Conservation (phyloP, 2,329 filamentous ascomycete genomes). For the Lasiodiplodia sp. region DNA sequence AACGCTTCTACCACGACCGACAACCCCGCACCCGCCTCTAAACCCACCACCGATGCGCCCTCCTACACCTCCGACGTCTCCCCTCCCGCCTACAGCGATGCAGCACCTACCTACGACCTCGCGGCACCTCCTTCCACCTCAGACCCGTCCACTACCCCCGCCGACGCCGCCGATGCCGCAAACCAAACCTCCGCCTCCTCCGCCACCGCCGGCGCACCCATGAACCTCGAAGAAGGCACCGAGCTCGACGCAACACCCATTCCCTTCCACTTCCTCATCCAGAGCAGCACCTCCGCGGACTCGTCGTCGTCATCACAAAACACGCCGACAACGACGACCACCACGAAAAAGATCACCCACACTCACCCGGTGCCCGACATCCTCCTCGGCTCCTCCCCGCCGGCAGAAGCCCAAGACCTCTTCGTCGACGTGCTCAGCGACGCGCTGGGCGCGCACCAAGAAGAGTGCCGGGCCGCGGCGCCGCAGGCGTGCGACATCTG, state of each 20-base stretch:
- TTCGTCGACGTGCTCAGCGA: slow-evolving; percentile 9
- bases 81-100: slow-evolving; percentile 5
- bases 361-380: neutral
- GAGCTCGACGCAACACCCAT: slow-evolving; percentile 8
- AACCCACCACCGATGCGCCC: slow-evolving; percentile 11
- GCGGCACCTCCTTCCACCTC: neutral
- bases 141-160: neutral
- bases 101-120: slow-evolving; percentile 10
- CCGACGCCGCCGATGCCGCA: neutral
- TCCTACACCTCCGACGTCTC: slow-evolving; percentile 18
- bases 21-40: slow-evolving; percentile 8
- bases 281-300: neutral
- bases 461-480: neutral
- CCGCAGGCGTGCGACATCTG: slow-evolving; percentile 10
- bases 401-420: slow-evolving; percentile 3
- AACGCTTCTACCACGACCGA: slow-evolving; percentile 8
- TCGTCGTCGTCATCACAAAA: neutral
- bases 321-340: neutral
- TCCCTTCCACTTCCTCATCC: slow-evolving; percentile 28
- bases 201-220: neutral
- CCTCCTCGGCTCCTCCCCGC: slow-evolving; percentile 12
- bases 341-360: slow-evolving; percentile 1
- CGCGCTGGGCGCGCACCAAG: slow-evolving; percentile 3
- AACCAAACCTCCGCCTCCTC: neutral
- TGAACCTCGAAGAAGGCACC: neutral